Evolutionary conservation across 176 grass and related monocot species (phyloP).

Genomic region (Triticum aestivum): IWGSC_CS_RefSeq_v2.1 NC_057807.1:609043908-609044407

Average conservation of each 20-base stretch:
- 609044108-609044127: constrained; percentile 61
- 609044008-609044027: constrained; percentile 54
- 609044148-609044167: constrained; percentile 70
- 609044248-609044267: neutral
- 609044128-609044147: constrained; percentile 80
- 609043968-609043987: neutral
- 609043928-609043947: constrained; percentile 33
- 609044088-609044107: constrained; percentile 44
- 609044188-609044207: constrained; percentile 75
- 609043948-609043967: neutral
- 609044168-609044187: constrained; percentile 58
- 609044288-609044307: neutral
- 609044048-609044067: constrained; percentile 74
- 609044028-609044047: constrained; percentile 91
- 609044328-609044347: constrained; percentile 1
- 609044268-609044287: neutral
- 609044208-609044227: constrained; percentile 82
- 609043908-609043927: constrained; percentile 81
- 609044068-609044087: constrained; percentile 53
- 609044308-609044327: neutral
- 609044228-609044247: constrained; percentile 38
- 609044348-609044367: constrained; percentile 75
- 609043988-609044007: neutral
- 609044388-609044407: constrained; percentile 58
- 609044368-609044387: constrained; percentile 76